Evolutionary conservation across 2,329 filamentous ascomycete genomes (phyloP).

Genomic region (Curvularia sp.): DNA sequence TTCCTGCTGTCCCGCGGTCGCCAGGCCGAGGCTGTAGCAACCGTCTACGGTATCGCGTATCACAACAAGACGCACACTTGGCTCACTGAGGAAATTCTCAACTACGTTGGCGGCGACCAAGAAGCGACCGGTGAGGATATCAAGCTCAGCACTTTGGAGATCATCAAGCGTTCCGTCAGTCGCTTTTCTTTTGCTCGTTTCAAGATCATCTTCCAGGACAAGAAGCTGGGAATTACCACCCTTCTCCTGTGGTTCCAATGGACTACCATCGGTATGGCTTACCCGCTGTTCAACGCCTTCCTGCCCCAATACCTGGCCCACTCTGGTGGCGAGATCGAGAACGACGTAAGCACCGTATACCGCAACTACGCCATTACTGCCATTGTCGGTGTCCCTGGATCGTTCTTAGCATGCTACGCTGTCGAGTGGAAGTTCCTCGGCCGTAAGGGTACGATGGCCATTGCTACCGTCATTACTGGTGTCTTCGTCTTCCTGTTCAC

Average conservation of each 20-base stretch:
- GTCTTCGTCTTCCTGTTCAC: constrained; percentile 72
- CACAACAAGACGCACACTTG: constrained; percentile 63
- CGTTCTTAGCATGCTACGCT: constrained; percentile 74
- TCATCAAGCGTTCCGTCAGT: constrained; percentile 66
- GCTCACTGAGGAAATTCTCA: constrained; percentile 73
- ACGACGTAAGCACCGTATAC: constrained; percentile 61
- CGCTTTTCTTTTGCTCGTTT: constrained; percentile 73
- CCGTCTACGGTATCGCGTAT: constrained; percentile 78
- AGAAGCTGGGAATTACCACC: constrained; percentile 58
- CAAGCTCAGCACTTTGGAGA: constrained; percentile 54
- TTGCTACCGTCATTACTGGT: constrained; percentile 71
- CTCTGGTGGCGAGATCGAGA: constrained; percentile 49
- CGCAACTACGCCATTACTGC: constrained; percentile 84
- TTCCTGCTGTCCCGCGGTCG: constrained; percentile 78
- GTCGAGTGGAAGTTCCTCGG: constrained; percentile 75
- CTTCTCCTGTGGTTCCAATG: constrained; percentile 76
- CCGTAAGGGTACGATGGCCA: constrained; percentile 74
- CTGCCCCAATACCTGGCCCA: constrained; percentile 83
- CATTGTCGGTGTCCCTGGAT: constrained; percentile 77
- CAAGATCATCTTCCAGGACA: constrained; percentile 65
- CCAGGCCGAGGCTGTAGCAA: constrained; percentile 78
- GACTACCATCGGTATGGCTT: constrained; percentile 83
- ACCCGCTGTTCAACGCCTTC: constrained; percentile 88
- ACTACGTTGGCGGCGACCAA: constrained; percentile 58
- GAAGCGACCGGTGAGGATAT: constrained; percentile 48